Evolutionary conservation across 2,329 filamentous ascomycete species (phyloP), one percentile per base, ranked within the genome.

Genomic region (Orbilia ellipsospora): DNA sequence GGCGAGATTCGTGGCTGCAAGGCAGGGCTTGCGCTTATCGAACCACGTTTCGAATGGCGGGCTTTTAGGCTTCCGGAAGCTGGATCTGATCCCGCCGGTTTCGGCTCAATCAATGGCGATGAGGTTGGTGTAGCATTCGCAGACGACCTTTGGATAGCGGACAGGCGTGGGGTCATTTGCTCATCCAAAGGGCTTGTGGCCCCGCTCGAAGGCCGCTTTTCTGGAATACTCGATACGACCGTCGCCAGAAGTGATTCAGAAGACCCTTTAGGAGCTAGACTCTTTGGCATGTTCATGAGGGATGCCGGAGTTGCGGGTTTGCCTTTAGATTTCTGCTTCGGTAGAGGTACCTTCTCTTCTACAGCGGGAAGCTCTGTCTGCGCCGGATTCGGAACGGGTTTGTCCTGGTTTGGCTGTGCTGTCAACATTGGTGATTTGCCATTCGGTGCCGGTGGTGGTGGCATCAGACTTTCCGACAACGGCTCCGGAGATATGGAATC

Each of bases 1-100:
- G 94, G 95, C 26, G 94, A 97, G 77, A 98, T 97, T 81, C 89
- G 92, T 1, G 95, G 95, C 28, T 92, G 86, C 42, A 98, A 83
- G 15, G 94, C 94, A 4, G 95, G 78, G 60, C 77, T 78, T 50
- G 77, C 78, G 51, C 77, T 75, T 75, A 75, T 75, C 64, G 72
- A 75, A 4, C 64, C 54, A 65, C 72, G 72, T 44, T 75, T 75
- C 51, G 72, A 75, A 61, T 75, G 64, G 8, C 57, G 51, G 59
- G 64, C 44, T 20, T 56, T 75, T 31, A 75, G 64, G 40, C 59
- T 75, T 51, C 72, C 72, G 45, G 72, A 75, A 12, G 72, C 28
- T 28, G 72, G 72, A 31, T 74, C 70, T 57, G 64, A 50, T 16
- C 72, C 72, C 44, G 72, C 64, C 45, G 64, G 72, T 59, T 60